Evolutionary conservation across 225 moss, liverwort and hornwort species (phyloP).

Genomic region (Neckera pumila): DNA sequence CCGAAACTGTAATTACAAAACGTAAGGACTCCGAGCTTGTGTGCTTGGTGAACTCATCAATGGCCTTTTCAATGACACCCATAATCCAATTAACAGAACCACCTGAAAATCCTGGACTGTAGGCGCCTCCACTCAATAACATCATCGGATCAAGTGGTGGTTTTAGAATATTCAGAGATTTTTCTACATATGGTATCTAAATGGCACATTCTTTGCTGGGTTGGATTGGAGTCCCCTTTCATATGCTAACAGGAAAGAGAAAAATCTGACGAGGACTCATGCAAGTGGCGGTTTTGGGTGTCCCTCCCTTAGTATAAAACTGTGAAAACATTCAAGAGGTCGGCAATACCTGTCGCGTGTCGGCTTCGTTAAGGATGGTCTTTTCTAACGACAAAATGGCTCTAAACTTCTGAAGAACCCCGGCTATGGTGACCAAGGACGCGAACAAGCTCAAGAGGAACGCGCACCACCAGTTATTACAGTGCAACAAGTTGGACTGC

Average conservation of each 20-base stretch:
- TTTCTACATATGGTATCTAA: background rate
- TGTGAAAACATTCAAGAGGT: background rate
- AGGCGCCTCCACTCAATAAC: no score
- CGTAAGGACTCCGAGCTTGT: background rate
- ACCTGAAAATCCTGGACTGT: background rate
- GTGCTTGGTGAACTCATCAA: background rate
- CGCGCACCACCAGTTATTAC: constrained; percentile 2
- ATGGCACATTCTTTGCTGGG: background rate
- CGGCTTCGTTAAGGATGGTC: constrained; percentile 1
- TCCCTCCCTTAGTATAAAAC: background rate
- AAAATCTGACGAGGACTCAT: no score
- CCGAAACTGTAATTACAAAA: background rate
- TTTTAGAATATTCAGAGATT: no score
- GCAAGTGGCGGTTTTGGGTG: background rate
- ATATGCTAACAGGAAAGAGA: background rate
- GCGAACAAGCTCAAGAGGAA: constrained; percentile 1
- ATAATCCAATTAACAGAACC: background rate
- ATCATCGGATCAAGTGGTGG: background rate
- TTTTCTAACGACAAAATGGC: background rate
- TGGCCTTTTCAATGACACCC: background rate
- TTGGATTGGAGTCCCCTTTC: background rate
- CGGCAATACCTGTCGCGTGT: background rate
- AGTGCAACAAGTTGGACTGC: constrained; percentile 9
- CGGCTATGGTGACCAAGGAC: constrained; percentile 1
- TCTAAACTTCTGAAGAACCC: constrained; percentile 3